Evolutionary conservation across 2,329 filamentous ascomycete genomes (phyloP).

Genomic region (Monosporascus ibericus): DNA sequence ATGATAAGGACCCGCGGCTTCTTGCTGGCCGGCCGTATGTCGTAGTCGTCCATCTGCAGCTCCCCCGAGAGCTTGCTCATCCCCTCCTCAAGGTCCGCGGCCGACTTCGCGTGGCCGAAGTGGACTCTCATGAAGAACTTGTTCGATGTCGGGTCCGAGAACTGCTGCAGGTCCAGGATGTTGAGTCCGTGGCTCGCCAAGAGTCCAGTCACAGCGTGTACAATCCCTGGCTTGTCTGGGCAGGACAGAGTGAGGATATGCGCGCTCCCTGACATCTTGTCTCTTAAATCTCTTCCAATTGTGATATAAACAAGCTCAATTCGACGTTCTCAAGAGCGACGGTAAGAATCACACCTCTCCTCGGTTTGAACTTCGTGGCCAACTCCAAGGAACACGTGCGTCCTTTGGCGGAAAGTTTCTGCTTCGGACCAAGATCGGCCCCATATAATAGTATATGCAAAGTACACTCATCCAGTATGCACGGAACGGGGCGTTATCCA

Average conservation of each 20-base stretch:
- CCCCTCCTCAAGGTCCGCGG: slow-evolving; percentile 44
- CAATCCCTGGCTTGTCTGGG: slow-evolving; percentile 78
- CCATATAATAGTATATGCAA: background rate
- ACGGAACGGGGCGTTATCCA: background rate
- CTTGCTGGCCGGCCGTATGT: slow-evolving; percentile 60
- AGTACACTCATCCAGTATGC: background rate
- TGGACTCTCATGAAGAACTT: slow-evolving; percentile 88
- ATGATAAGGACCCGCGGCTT: slow-evolving; percentile 79
- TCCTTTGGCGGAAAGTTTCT: background rate
- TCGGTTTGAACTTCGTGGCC: background rate
- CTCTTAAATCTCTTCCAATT: background rate
- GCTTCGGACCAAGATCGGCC: slow-evolving; percentile 1
- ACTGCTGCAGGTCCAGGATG: slow-evolving; percentile 80
- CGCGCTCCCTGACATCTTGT: slow-evolving; percentile 32
- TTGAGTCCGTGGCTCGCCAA: slow-evolving; percentile 70
- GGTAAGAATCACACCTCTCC: too few species aligned
- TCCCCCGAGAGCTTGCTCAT: slow-evolving; percentile 57
- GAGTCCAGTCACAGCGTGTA: slow-evolving; percentile 76
- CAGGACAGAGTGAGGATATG: slow-evolving; percentile 77
- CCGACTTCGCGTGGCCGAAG: slow-evolving; percentile 57
- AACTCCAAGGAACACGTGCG: background rate
- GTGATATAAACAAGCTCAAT: too few species aligned
- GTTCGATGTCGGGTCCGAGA: slow-evolving; percentile 66
- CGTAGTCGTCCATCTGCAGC: slow-evolving; percentile 60
- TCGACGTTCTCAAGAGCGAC: too few species aligned